Evolutionary conservation across 2,329 filamentous ascomycete species (phyloP), one percentile per base, ranked within the genome.

Genomic region (Didymella keratinophila): DNA sequence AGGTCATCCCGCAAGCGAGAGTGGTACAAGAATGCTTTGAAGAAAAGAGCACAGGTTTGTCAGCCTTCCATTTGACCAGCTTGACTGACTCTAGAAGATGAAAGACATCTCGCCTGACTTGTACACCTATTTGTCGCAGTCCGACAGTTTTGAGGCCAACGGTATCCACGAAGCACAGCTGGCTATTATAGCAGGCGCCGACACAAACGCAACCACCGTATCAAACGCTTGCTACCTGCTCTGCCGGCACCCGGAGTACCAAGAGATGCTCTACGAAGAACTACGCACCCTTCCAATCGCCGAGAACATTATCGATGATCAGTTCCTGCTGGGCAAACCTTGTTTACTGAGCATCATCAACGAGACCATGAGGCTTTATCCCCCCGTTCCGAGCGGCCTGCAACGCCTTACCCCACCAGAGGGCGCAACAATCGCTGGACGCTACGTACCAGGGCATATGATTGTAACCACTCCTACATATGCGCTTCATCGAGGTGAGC

Each of bases 181-280:
- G 20, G 61, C 52, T 16, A 56, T 64, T 23, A 53, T 66, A 58
- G 83, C 83, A 1, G 82, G 82, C 6, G 78, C 74, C 4, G 81
- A 80, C 23, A 84, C 82, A 0, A 57, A 82, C 14, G 80, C 77
- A 46, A 80, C 82, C 52, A 78, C 83, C 4, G 77, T 86, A 61
- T 78, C 78, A 14, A 83, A 84, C 60, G 79, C 80, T 43, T 78
- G 85, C 70, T 83, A 51, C 27, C 47, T 56, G 6, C 42, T 56
- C 3, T 56, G 41, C 41, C 47, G 18, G 14, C 82, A 64, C 43
- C 65, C 81, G 79, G 0, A 30, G 49, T 16, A 65, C 27, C 62
- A 66, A 48, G 30, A 43, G 2, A 48, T 54, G 27, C 55, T 66
- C 10, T 53, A 58, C n/a, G n/a, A 56, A 16, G 64, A 66, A 34